phyloP scores from a whole-genome alignment of 305 asterid genomes.

The Rubia tinctorum region DNA sequence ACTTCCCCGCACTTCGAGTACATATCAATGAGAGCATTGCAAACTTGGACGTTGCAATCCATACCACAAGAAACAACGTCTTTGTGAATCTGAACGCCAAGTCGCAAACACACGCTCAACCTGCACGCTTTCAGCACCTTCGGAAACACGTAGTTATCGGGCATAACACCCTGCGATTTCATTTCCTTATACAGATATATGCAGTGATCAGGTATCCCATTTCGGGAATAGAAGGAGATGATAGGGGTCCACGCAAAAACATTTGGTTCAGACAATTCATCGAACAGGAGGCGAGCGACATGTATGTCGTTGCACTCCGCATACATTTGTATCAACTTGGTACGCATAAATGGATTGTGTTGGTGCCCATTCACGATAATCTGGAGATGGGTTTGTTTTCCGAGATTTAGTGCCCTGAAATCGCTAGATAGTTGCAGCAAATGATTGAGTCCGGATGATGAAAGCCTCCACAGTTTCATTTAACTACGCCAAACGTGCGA shows the following conservation, averaged over 20 bases:
- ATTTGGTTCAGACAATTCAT: constrained; percentile 33
- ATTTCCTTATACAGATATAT: constrained; percentile 25
- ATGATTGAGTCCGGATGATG: constrained; percentile 17
- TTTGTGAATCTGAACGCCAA: constrained; percentile 33
- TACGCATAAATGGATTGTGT: constrained; percentile 20
- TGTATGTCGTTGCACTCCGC: constrained; percentile 24
- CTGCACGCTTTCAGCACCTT: constrained; percentile 30
- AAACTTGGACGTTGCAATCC: constrained; percentile 26
- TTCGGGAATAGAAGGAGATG: constrained; percentile 28
- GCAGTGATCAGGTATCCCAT: constrained; percentile 24
- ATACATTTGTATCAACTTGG: constrained; percentile 30
- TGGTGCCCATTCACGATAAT: constrained; percentile 21
- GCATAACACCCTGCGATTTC: constrained; percentile 30
- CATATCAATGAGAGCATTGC: constrained; percentile 41
- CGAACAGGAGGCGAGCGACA: constrained; percentile 29
- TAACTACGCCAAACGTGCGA: not conserved
- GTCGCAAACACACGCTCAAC: constrained; percentile 8
- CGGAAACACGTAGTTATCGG: constrained; percentile 39
- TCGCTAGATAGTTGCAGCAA: constrained; percentile 32
- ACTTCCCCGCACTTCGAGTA: constrained; percentile 35
- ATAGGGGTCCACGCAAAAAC: constrained; percentile 37
- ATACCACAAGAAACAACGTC: constrained; percentile 31
- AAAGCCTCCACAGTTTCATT: not conserved
- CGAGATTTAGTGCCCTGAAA: constrained; percentile 18
- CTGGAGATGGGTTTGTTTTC: constrained; percentile 35